Base-by-base conservation (phyloP, 2,329 filamentous ascomycete species). In the Aspergillus proliferans region DNA sequence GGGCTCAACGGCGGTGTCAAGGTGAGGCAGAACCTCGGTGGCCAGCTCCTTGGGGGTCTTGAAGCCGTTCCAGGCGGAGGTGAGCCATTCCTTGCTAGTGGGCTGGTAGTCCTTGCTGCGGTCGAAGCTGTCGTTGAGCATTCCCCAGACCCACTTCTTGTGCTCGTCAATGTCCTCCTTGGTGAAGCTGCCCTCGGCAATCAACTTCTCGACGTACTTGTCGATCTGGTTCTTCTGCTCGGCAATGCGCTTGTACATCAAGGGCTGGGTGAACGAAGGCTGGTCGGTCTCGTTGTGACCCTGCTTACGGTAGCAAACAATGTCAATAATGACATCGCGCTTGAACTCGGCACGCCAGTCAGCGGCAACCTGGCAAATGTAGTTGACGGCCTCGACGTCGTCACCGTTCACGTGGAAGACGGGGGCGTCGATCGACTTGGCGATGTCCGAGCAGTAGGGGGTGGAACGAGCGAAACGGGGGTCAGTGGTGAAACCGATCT, bases 271-370 rank as follows among this genome's bases (percentile, higher is more conserved):
- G 79, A 98, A 98, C 38, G 92, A 95, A 43, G 93, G 93, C 78
- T 98, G 93, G 69, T 98, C 93, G 9, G 93, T 98, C 78, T 98
- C 93, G 76, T 98, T 98, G 83, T 98, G 93, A 54, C 93, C 93
- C 71, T 96, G 85, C 78, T 97, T 98, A 67, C 93, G 87, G 81
- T 98, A 98, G 81, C 93, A 98, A 67, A 97, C 90, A 63, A 98
- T 83, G 71, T 98, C 93, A 65, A 98, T 89, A 60, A 98, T 91
- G 55, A 97, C 92, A 69, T 98, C 93, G 68, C 91, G 88, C 80
- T 95, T 94, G 82, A 97, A 98, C 77, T 96, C 87, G 53, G 93
- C 93, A 64, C 93, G 91, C 90, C 92, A 98, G 71, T 98, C 93
- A 52, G 93, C 87, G 57, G 93, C 93, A 54, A 97, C 76, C 76